Percentiles rank a stretch among this genome's conserved stretches.
These are phyloP conservation scores for Hirsutella thompsonii DNA, from an alignment of 2,329 filamentous ascomycete genomes.

Conservation along the genomic window DNA sequence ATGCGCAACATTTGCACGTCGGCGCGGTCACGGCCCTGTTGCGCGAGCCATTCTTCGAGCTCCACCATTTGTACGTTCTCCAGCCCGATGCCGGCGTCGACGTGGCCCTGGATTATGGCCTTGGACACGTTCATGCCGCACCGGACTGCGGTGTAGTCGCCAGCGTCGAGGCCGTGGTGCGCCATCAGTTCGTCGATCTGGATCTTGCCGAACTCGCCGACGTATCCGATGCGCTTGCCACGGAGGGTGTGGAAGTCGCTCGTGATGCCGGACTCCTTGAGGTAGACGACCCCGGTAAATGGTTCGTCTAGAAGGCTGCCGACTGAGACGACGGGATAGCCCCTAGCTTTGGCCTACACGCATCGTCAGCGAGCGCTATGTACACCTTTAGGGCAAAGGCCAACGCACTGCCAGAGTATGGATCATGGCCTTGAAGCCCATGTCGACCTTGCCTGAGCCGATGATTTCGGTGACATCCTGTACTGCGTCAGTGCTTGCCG, in stretches of 20 bases:
- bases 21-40: slow-evolving; percentile 45
- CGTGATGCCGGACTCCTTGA: slow-evolving; percentile 63
- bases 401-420: slow-evolving; percentile 56
- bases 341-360: slow-evolving; percentile 55
- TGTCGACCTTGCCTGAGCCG: slow-evolving; percentile 60
- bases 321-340: slow-evolving; percentile 60
- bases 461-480: slow-evolving; percentile 74
- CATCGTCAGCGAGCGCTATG: not conserved
- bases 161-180: slow-evolving; percentile 61
- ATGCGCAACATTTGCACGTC: slow-evolving; percentile 75
- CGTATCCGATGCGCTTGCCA: slow-evolving; percentile 67
- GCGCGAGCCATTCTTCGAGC: slow-evolving; percentile 60
- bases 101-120: slow-evolving; percentile 58
- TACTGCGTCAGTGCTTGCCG: not conserved
- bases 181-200: slow-evolving; percentile 72
- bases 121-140: slow-evolving; percentile 75
- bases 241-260: slow-evolving; percentile 62
- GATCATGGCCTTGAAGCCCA: slow-evolving; percentile 78
- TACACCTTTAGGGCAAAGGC: no score
- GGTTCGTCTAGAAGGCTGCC: slow-evolving; percentile 68
- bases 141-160: slow-evolving; percentile 63
- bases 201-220: slow-evolving; percentile 73
- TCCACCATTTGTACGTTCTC: slow-evolving; percentile 80
- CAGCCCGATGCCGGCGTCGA: slow-evolving; percentile 64
- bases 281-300: slow-evolving; percentile 67